Percentiles rank a stretch among this genome's conserved stretches.
Evolutionary conservation across 2,329 filamentous ascomycete genomes (phyloP).

Genomic region (Dactylellina haptotyla): DNA sequence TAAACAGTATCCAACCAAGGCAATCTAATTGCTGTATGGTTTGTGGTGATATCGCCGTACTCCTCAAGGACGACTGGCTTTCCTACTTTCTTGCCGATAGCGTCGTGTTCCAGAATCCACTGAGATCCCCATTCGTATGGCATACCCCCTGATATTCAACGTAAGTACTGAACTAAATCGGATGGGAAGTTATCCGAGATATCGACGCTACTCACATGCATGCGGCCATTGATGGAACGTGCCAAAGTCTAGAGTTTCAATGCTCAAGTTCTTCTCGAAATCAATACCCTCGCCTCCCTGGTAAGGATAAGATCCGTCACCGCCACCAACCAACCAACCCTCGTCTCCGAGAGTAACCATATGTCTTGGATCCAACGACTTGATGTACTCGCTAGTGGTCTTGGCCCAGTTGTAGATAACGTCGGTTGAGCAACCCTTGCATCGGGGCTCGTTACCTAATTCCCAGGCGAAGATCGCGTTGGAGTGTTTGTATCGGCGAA

Average conservation of each 20-base stretch:
- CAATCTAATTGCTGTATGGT: slow-evolving; percentile 55
- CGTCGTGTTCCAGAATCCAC: slow-evolving; percentile 64
- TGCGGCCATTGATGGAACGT: slow-evolving; percentile 66
- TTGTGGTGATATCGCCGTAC: slow-evolving; percentile 56
- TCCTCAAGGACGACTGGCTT: slow-evolving; percentile 63
- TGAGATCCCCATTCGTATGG: slow-evolving; percentile 62
- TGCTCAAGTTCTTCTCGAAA: slow-evolving; percentile 66
- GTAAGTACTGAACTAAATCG: too few relatives aligned
- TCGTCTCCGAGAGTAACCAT: slow-evolving; percentile 73
- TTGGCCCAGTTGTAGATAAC: slow-evolving; percentile 71
- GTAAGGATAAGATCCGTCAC: slow-evolving; percentile 68
- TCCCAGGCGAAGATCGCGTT: slow-evolving; percentile 75
- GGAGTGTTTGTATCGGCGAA: slow-evolving; percentile 70
- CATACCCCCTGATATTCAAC: slow-evolving; percentile 59
- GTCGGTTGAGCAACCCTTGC: slow-evolving; percentile 69
- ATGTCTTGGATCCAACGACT: slow-evolving; percentile 70
- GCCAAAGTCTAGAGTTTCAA: slow-evolving; percentile 68
- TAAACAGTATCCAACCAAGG: slow-evolving; percentile 61
- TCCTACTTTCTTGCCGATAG: slow-evolving; percentile 60
- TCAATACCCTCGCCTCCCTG: slow-evolving; percentile 66
- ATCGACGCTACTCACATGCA: slow-evolving; percentile 55
- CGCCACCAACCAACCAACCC: slow-evolving; percentile 64
- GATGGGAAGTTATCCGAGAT: too few relatives aligned
- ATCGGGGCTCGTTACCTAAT: slow-evolving; percentile 73
- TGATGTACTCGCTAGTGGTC: slow-evolving; percentile 70